These are phyloP conservation scores for Metschnikowia shivogae DNA, from an alignment of 805 yeast species.

Conservation along the genomic window DNA sequence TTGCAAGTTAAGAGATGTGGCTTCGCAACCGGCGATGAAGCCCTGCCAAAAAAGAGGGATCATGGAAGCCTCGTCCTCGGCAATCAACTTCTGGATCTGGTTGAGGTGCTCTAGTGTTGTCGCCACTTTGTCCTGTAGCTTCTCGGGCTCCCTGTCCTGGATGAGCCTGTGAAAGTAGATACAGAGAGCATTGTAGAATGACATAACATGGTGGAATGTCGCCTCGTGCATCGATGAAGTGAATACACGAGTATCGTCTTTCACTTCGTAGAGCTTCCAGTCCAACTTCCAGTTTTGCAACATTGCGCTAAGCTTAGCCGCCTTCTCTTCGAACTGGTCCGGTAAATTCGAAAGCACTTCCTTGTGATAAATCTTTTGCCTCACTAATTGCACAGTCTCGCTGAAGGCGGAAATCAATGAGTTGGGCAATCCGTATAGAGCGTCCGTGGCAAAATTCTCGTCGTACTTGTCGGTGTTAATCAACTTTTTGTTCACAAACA, in stretches of 20 bases:
- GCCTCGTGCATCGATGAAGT: conserved; percentile 61
- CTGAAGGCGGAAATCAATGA: conserved; percentile 69
- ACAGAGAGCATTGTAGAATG: conserved; percentile 68
- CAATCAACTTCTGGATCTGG: conserved; percentile 54
- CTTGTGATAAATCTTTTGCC: conserved; percentile 55
- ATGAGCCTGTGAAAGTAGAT: conserved; percentile 70
- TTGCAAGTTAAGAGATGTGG: conserved; percentile 54
- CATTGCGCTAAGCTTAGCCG: conserved; percentile 37
- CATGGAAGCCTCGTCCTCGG: conserved; percentile 52
- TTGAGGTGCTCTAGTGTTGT: conserved; percentile 61
- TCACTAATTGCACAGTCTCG: conserved; percentile 62
- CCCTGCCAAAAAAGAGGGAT: conserved; percentile 88
- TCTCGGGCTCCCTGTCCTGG: conserved; percentile 48
- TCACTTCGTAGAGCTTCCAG: conserved; percentile 50
- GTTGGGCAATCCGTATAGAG: conserved; percentile 80
- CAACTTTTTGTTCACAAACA: conserved; percentile 39
- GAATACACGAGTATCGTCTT: conserved; percentile 26
- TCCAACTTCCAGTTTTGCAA: conserved; percentile 67
- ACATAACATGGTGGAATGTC: conserved; percentile 72
- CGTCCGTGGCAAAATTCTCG: conserved; percentile 67
- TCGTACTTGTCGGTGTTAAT: conserved; percentile 48
- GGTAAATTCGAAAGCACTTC: conserved; percentile 26
- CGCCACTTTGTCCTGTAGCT: conserved; percentile 59
- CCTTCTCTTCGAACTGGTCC: conserved; percentile 30
- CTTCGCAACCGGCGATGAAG: conserved; percentile 81